Base-by-base conservation (phyloP, 768 basidiomycete species). In the Russula sp. region DNA sequence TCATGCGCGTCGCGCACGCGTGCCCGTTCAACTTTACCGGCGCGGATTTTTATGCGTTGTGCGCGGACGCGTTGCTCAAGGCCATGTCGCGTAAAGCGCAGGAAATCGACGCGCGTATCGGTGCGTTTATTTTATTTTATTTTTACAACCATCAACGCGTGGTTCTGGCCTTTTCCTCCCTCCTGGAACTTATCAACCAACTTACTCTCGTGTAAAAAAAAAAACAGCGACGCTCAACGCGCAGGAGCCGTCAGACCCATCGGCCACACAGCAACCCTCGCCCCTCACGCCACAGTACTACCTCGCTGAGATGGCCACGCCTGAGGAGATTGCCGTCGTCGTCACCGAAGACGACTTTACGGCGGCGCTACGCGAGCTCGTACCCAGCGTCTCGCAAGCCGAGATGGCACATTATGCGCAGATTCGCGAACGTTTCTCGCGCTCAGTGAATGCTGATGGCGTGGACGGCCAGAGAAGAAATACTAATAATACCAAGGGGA, bases 41-140 rank as follows among this genome's bases (percentile, higher is more conserved):
- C 47, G 97, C 97, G 45, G 97, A 99, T 72, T 94, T 98, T 65
- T 98, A 99, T 76, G 97, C 97, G 0, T 77, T 99, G 9, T 98
- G 97, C 73, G 90, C 93, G 6, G 96, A 99, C 73, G 95, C 97
- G 1, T 85, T 99, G 81, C 78, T 99, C 59, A 90, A 90, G 71
- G 93, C 97, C 10, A 96, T 99, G 86, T 86, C 92, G 22, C 77
- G 90, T 41, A 93, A 88, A 66, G 95, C 97, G 0, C 81, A 83
- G 63, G 81, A 81, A 53, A 75, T 98, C 14, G 96, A 98, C 62
- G 70, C 69, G 7, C 85, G 82, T 67, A 87, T 98, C 51, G 83
- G 88, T 87, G 68, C 52, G 80, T 61, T 32, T n/a, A n/a, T n/a
- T n/a, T n/a, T n/a, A n/a, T n/a, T 13, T 46, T 25, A 9, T 10